Conservation (phyloP, 2,329 filamentous ascomycete species). For the Fusarium torulosum region DNA sequence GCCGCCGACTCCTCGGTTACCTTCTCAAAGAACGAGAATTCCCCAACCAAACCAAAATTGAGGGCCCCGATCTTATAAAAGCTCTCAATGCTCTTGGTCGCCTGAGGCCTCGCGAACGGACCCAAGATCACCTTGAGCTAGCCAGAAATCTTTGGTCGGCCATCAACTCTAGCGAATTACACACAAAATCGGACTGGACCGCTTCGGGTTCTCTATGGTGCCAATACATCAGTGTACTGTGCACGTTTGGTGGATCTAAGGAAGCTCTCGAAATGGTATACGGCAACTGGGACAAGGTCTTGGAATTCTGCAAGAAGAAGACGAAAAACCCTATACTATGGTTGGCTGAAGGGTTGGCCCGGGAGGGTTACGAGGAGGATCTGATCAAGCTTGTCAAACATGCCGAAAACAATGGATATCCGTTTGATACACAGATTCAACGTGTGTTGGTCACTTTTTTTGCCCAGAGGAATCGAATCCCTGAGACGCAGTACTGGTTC, state of each 20-base stretch:
- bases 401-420: conserved; percentile 61
- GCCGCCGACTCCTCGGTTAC: conserved; percentile 70
- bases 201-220: conserved; percentile 48
- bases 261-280: conserved; percentile 64
- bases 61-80: conserved; percentile 50
- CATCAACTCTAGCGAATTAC: conserved; percentile 39
- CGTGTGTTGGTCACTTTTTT: conserved; percentile 72
- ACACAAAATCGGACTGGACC: conserved; percentile 30
- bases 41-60: conserved; percentile 49
- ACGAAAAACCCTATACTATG: conserved; percentile 45
- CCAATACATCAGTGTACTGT: conserved; percentile 58
- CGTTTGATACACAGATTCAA: conserved; percentile 62
- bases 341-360: conserved; percentile 68
- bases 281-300: conserved; percentile 48
- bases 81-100: conserved; percentile 60
- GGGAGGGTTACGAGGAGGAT: conserved; percentile 69
- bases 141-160: conserved; percentile 58
- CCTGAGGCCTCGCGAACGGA: conserved; percentile 58
- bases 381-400: conserved; percentile 68
- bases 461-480: conserved; percentile 66
- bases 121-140: conserved; percentile 62
- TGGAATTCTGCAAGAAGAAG: conserved; percentile 38
- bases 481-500: conserved; percentile 77
- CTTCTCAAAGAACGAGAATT: conserved; percentile 55
- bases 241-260: conserved; percentile 65